These are phyloP conservation scores for Monosporascus sp. DNA, from an alignment of 2,329 filamentous ascomycete species.

Conservation along the genomic window DNA sequence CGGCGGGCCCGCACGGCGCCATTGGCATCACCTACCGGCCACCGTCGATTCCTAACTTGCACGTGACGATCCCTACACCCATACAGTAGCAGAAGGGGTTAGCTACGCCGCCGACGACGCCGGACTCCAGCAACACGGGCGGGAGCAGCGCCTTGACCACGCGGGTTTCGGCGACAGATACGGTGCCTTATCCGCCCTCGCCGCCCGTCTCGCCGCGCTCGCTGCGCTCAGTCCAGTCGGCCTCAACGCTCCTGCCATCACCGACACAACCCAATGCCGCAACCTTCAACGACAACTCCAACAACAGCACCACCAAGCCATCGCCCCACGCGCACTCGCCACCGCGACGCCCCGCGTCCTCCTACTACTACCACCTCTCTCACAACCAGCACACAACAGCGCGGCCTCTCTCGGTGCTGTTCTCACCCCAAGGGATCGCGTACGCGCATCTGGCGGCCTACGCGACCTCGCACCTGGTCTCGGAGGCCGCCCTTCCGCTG, in stretches of 20 bases:
- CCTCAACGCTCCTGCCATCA: conserved; percentile 26
- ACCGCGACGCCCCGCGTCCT: conserved; percentile 5
- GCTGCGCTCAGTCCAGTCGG: conserved; percentile 30
- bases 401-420: conserved; percentile 54
- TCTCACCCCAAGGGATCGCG: conserved; percentile 58
- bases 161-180: conserved; percentile 7
- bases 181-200: conserved; percentile 25
- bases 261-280: conserved; percentile 10
- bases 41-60: conserved; percentile 31
- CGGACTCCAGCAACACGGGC: conserved; percentile 14
- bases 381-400: conserved; percentile 2
- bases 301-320: conserved; percentile 3
- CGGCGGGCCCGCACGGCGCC: conserved; percentile 58
- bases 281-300: conserved; percentile 3
- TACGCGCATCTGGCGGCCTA: conserved; percentile 50
- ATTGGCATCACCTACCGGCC: conserved; percentile 68
- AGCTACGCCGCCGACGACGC: conserved; percentile 27
- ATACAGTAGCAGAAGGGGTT: conserved; percentile 4
- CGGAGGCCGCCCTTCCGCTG: conserved; percentile 53
- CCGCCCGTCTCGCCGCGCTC: conserved; percentile 32
- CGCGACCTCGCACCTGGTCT: conserved; percentile 49
- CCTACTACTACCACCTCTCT: conserved; percentile 4
- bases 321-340: conserved; percentile 13
- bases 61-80: conserved; percentile 1
- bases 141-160: conserved; percentile 8